A percentile compares a stretch with the other conserved stretches of the same genome.
Evolutionary conservation across 441 rosid species (phyloP).

Genomic region (Euphorbia schlechtendalii): DNA sequence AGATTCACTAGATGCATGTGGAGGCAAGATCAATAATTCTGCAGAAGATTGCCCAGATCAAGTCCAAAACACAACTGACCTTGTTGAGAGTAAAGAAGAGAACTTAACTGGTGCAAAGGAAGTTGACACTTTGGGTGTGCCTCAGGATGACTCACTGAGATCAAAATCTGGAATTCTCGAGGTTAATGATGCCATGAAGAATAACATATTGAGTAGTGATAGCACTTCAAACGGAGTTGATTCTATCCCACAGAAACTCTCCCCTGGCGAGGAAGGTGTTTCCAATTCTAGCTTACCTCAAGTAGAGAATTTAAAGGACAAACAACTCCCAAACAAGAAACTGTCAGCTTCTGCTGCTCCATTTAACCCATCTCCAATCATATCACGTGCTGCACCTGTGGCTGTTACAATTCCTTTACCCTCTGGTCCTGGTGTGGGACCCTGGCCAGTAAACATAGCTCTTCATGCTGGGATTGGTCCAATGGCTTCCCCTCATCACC

Average conservation of each 20-base stretch:
- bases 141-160: slow-evolving; percentile 26
- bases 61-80: slow-evolving; percentile 28
- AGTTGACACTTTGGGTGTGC: slow-evolving; percentile 26
- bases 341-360: slow-evolving; percentile 97
- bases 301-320: slow-evolving; percentile 59
- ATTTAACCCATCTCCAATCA: slow-evolving; percentile 67
- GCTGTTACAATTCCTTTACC: slow-evolving; percentile 58
- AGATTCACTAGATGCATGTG: slow-evolving; percentile 23
- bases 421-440: slow-evolving; percentile 44
- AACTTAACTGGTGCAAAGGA: slow-evolving; percentile 32
- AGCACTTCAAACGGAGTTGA: slow-evolving; percentile 32
- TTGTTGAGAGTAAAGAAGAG: slow-evolving; percentile 37
- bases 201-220: slow-evolving; percentile 29
- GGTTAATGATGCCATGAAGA: slow-evolving; percentile 36
- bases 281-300: slow-evolving; percentile 22
- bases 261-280: slow-evolving; percentile 23
- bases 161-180: slow-evolving; percentile 32
- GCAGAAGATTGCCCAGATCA: slow-evolving; percentile 19
- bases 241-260: slow-evolving; percentile 31
- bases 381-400: slow-evolving; percentile 56
- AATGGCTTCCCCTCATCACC: slow-evolving; percentile 54
- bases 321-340: slow-evolving; percentile 58
- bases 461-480: slow-evolving; percentile 58
- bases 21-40: slow-evolving; percentile 34
- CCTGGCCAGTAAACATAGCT: slow-evolving; percentile 87